phyloP scores from a whole-genome alignment of 2,329 filamentous ascomycete species.

The Pseudopyricularia javanii region DNA sequence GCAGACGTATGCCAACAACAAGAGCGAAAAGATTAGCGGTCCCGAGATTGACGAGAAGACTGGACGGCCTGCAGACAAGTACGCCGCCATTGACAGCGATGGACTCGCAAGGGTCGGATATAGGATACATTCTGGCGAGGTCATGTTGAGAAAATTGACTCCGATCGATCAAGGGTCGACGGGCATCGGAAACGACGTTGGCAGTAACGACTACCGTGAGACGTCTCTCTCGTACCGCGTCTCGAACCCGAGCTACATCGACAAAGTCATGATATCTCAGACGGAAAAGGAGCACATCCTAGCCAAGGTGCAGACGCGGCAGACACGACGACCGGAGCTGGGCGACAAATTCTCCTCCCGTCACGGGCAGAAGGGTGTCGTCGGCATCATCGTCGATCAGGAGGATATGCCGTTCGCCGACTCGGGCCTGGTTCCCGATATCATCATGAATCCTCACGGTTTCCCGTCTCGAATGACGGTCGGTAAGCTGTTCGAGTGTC shows the following conservation, averaged over 20 bases:
- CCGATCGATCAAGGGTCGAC: conserved; percentile 67
- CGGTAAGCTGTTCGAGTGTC: conserved; percentile 89
- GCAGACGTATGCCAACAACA: conserved; percentile 81
- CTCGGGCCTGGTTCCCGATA: conserved; percentile 81
- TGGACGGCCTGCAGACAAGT: conserved; percentile 50
- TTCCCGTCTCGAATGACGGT: conserved; percentile 99
- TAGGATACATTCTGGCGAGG: conserved; percentile 64
- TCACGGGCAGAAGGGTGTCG: conserved; percentile 96
- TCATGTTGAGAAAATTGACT: conserved; percentile 81
- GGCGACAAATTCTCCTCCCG: conserved; percentile 98
- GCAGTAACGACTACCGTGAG: conserved; percentile 52
- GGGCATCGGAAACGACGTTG: conserved; percentile 55
- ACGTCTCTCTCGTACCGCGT: conserved; percentile 69
- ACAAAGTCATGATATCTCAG: conserved; percentile 89
- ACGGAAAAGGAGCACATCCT: conserved; percentile 78
- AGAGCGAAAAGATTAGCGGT: conserved; percentile 51
- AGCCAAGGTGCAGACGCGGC: conserved; percentile 91
- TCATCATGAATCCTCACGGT: conserved; percentile 99
- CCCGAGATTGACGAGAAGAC: conserved; percentile 50
- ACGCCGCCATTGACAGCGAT: conserved; percentile 67
- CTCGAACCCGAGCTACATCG: conserved; percentile 76
- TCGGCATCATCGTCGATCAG: conserved; percentile 91
- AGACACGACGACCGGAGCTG: conserved; percentile 86
- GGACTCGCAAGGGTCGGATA: conserved; percentile 81
- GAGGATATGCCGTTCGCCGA: conserved; percentile 96